Evolutionary conservation across 1,139 yeast species (phyloP).

Genomic region (Saccharomyces hybrid): DNA sequence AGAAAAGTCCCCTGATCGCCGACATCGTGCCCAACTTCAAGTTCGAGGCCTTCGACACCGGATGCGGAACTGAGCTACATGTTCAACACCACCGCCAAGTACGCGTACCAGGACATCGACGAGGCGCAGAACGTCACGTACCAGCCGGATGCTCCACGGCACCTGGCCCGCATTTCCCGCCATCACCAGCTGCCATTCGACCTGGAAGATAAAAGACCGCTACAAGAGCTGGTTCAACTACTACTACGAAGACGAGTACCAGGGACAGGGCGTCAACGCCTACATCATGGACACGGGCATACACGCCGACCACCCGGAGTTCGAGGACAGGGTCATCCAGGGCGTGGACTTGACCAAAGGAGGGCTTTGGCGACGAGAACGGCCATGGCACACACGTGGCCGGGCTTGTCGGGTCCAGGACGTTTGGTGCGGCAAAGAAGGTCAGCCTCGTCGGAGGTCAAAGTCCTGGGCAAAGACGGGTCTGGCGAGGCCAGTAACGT

Average conservation of each 20-base stretch:
- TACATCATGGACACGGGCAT: constrained; percentile 82
- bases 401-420: constrained; percentile 71
- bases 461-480: constrained; percentile 58
- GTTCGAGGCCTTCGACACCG: constrained; percentile 41
- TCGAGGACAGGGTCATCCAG: constrained; percentile 50
- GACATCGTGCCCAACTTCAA: constrained; percentile 53
- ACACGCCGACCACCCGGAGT: constrained; percentile 50
- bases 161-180: constrained; percentile 58
- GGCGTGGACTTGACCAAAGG: constrained; percentile 62
- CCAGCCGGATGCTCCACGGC: constrained; percentile 57
- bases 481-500: constrained; percentile 63
- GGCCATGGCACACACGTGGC: constrained; percentile 88
- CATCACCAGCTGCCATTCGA: constrained; percentile 34
- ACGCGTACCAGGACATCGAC: constrained; percentile 35
- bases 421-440: constrained; percentile 74
- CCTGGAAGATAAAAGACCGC: constrained; percentile 17
- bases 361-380: constrained; percentile 54
- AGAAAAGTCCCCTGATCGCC: constrained; percentile 43
- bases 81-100: neutral
- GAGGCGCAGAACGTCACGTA: constrained; percentile 26
- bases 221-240: constrained; percentile 32
- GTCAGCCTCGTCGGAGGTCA: constrained; percentile 62
- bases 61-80: constrained; percentile 14
- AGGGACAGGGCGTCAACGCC: constrained; percentile 52
- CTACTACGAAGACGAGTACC: constrained; percentile 38